Conservation (phyloP, 2,329 filamentous ascomycete species). For the Aotearoamyces nothofagi region DNA sequence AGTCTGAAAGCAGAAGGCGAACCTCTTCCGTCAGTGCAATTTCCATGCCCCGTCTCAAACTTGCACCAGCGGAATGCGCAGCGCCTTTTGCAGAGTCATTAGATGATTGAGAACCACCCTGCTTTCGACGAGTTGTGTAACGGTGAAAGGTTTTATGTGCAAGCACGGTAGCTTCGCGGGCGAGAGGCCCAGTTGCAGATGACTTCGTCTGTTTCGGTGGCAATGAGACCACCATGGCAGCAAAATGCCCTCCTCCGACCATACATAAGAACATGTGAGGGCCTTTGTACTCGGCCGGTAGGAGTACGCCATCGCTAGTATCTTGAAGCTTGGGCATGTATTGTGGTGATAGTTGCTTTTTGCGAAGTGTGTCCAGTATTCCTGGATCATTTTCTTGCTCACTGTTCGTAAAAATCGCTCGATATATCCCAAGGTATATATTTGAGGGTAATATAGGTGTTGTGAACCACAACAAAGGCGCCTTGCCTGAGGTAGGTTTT, state of each 20-base stretch:
- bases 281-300: slow-evolving; percentile 42
- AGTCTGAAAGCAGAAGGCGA: slow-evolving; percentile 62
- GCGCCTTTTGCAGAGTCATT: slow-evolving; percentile 90
- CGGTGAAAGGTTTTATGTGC: slow-evolving; percentile 97
- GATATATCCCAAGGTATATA: slow-evolving; percentile 73
- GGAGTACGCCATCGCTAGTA: slow-evolving; percentile 37
- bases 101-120: slow-evolving; percentile 87
- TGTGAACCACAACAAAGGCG: slow-evolving; percentile 74
- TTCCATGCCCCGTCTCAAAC: slow-evolving; percentile 85
- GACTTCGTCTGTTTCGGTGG: slow-evolving; percentile 65
- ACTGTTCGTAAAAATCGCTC: slow-evolving; percentile 57
- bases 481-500: slow-evolving; percentile 43
- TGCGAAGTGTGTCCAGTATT: slow-evolving; percentile 52
- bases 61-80: slow-evolving; percentile 86
- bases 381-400: slow-evolving; percentile 51
- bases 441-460: slow-evolving; percentile 63
- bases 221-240: slow-evolving; percentile 86
- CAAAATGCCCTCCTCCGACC: slow-evolving; percentile 96
- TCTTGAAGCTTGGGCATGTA: slow-evolving; percentile 29
- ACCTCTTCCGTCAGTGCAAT: slow-evolving; percentile 82
- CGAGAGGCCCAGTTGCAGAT: slow-evolving; percentile 50
- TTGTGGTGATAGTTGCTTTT: slow-evolving; percentile 61
- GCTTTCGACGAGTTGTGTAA: slow-evolving; percentile 90
- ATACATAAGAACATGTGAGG: slow-evolving; percentile 94
- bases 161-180: slow-evolving; percentile 73